These are phyloP conservation scores for Aureobasidium subglaciale DNA, from an alignment of 2,329 filamentous ascomycete genomes.

Conservation along the genomic window DNA sequence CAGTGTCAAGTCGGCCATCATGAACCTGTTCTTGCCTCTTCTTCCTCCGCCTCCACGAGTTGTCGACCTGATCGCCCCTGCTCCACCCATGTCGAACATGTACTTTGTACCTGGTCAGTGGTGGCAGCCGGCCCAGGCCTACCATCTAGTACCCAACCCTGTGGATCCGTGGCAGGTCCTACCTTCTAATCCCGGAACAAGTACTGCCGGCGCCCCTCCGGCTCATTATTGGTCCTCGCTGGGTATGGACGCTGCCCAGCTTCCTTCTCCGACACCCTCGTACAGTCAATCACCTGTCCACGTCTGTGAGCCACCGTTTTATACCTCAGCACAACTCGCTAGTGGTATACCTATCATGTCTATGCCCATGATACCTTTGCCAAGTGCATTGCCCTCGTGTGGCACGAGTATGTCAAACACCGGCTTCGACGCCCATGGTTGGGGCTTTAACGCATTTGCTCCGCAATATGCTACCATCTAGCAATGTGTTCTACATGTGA, in stretches of 20 bases:
- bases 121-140: constrained; percentile 65
- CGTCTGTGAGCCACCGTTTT: constrained; percentile 58
- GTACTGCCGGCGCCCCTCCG: constrained; percentile 62
- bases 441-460: constrained; percentile 80
- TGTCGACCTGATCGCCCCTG: constrained; percentile 81
- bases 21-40: constrained; percentile 75
- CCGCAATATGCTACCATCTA: constrained; percentile 70
- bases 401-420: constrained; percentile 57
- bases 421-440: constrained; percentile 72
- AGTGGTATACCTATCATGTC: constrained; percentile 69
- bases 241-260: constrained; percentile 61
- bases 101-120: constrained; percentile 59
- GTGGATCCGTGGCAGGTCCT: constrained; percentile 88
- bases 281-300: constrained; percentile 74
- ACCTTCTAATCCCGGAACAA: constrained; percentile 76
- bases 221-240: constrained; percentile 73
- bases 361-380: constrained; percentile 69
- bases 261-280: constrained; percentile 71
- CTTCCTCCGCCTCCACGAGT: constrained; percentile 82
- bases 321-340: constrained; percentile 68
- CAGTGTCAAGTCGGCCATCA: constrained; percentile 82
- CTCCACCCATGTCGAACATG: constrained; percentile 78
- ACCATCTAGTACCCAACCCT: constrained; percentile 55
- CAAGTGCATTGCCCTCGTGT: constrained; percentile 75
- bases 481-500: constrained; percentile 40